Percentiles rank a stretch among this genome's conserved stretches.
Conservation (phyloP, 2,329 filamentous ascomycete species). For the Pyricularia grisea region DNA sequence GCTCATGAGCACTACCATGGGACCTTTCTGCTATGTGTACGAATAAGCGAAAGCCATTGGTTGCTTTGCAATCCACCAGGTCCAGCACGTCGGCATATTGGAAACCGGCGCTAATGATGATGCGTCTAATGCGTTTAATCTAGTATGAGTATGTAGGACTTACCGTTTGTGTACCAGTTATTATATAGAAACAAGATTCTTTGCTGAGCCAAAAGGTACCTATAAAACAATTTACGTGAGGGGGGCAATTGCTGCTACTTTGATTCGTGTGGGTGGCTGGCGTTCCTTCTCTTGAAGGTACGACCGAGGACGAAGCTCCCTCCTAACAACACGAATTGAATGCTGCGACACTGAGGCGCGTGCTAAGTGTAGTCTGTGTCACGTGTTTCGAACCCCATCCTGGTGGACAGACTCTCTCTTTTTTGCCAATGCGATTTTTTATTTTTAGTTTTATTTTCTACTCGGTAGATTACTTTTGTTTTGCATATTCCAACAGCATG, state of each 20-base stretch:
- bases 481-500: neutral
- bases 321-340: too few relatives aligned
- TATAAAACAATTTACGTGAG: neutral
- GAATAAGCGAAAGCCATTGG: conserved; percentile 8
- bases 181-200: neutral
- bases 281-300: neutral
- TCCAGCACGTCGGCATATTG: neutral
- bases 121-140: neutral
- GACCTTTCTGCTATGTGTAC: conserved; percentile 21
- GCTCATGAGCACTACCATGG: conserved; percentile 18
- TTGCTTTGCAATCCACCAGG: neutral
- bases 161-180: neutral
- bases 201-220: neutral
- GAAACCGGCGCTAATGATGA: neutral
- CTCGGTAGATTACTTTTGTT: neutral
- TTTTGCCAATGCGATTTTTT: neutral
- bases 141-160: neutral
- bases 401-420: neutral
- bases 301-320: too few relatives aligned
- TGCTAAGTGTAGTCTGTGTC: neutral
- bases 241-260: neutral
- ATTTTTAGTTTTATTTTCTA: neutral
- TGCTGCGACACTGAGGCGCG: neutral
- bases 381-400: neutral
- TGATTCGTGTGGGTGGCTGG: neutral